These are phyloP conservation scores for Trypanosoma cruzi DNA, from an alignment of 208 protist genomes.

Conservation along the genomic window DNA sequence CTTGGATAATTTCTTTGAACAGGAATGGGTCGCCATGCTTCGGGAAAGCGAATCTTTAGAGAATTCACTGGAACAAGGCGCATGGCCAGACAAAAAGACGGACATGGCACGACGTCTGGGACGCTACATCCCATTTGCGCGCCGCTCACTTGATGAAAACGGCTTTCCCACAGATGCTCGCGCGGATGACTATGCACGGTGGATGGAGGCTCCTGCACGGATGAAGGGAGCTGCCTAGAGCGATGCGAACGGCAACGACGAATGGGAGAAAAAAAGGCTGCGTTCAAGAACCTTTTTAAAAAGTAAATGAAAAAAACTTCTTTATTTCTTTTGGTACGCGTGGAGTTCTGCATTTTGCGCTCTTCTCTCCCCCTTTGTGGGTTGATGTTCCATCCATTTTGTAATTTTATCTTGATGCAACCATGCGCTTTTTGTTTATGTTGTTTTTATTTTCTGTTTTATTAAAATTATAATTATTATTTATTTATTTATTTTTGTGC, in stretches of 20 bases:
- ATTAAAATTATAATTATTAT: not conserved
- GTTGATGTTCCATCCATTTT: not conserved
- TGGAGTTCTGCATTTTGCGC: not conserved
- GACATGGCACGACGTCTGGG: constrained; percentile 58
- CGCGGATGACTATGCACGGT: constrained; percentile 79
- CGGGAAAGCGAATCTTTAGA: constrained; percentile 4
- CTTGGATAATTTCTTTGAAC: constrained; percentile 65
- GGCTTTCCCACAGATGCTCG: constrained; percentile 81
- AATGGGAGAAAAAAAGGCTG: constrained; percentile 1
- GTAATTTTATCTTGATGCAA: not conserved
- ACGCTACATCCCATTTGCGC: constrained; percentile 61
- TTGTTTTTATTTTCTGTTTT: constrained; percentile 1
- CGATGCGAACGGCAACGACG: not conserved
- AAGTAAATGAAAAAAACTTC: too few relatives aligned
- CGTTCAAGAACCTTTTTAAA: too few relatives aligned
- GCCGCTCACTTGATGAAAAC: constrained; percentile 56
- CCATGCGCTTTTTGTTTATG: constrained; percentile 4
- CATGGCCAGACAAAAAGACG: constrained; percentile 19
- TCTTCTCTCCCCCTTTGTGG: constrained; percentile 4
- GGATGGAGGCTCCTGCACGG: constrained; percentile 60
- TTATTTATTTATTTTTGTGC: constrained; percentile 6
- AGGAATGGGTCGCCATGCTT: constrained; percentile 36
- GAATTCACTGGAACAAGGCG: not conserved
- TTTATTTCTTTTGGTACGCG: not conserved
- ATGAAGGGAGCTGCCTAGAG: constrained; percentile 11